Percentiles rank a stretch among this genome's conserved stretches.
phyloP scores from a whole-genome alignment of 495 filamentous ascomycete genomes.

The Aspergillus mulundensis region DNA sequence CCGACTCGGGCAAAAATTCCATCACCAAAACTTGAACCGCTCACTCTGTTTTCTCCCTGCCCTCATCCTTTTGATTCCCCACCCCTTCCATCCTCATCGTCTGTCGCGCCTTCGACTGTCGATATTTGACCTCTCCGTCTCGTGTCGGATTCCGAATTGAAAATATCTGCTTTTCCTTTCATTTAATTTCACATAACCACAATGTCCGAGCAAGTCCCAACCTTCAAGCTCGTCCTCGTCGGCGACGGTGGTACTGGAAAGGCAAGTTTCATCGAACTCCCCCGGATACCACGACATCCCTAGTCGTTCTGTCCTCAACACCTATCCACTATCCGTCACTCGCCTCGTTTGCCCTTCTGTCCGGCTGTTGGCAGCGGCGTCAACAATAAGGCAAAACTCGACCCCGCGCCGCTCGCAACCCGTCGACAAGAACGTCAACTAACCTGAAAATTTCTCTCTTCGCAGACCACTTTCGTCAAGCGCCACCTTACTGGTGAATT shows the following conservation, averaged over 20 bases:
- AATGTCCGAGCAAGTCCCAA: constrained; percentile 60
- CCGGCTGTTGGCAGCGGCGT: constrained; percentile 19
- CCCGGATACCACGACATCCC: background rate
- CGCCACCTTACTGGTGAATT: constrained; percentile 99
- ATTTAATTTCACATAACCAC: constrained; percentile 33
- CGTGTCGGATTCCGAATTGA: constrained; percentile 1
- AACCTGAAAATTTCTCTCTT: constrained; percentile 21
- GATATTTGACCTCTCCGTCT: constrained; percentile 11
- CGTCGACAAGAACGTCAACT: constrained; percentile 20
- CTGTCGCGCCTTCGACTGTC: constrained; percentile 18
- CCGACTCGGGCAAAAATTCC: constrained; percentile 48
- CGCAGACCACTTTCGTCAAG: constrained; percentile 99
- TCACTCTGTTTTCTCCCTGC: constrained; percentile 25
- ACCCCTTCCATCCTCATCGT: constrained; percentile 19
- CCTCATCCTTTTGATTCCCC: constrained; percentile 23
- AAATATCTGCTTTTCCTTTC: constrained; percentile 5
- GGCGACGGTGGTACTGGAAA: constrained; percentile 99
- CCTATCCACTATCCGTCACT: background rate
- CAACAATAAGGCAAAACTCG: constrained; percentile 29
- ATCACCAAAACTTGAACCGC: constrained; percentile 27
- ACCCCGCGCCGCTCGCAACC: constrained; percentile 21
- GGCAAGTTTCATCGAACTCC: constrained; percentile 53
- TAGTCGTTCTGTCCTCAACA: background rate
- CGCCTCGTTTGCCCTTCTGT: constrained; percentile 10
- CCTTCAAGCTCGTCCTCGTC: constrained; percentile 99